A percentile compares a stretch with the other conserved stretches of the same genome.
Evolutionary conservation across 179 eudicot genomes (phyloP).

Genomic region (Spinacia oleracea): DNA sequence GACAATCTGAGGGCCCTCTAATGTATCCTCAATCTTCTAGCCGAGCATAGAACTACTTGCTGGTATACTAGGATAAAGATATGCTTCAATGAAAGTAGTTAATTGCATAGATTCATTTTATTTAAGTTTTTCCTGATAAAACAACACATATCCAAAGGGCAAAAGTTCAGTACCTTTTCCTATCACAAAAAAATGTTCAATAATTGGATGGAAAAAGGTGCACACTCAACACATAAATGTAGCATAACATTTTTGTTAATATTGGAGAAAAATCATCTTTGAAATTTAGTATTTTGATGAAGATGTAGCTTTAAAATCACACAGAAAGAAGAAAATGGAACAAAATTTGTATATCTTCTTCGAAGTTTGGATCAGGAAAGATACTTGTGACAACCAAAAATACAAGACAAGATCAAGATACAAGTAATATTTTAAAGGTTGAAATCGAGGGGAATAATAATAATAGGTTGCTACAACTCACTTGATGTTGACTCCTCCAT

Average conservation of each 20-base stretch:
- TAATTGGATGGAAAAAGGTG: neutral
- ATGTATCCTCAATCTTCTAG: neutral
- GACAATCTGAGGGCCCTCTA: neutral
- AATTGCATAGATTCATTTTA: neutral
- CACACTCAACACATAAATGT: neutral
- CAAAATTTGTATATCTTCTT: neutral
- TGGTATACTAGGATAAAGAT: neutral
- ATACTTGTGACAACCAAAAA: neutral
- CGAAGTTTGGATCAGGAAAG: neutral
- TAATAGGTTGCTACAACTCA: constrained; percentile 22
- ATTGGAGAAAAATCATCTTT: neutral
- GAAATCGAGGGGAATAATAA: neutral
- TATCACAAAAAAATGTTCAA: too few species aligned
- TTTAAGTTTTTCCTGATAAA: neutral
- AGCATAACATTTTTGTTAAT: neutral
- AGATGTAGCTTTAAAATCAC: neutral
- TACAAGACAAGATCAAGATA: neutral
- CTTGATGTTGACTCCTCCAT: constrained; percentile 88
- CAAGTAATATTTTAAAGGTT: neutral
- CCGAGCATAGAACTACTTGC: neutral
- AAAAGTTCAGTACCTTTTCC: neutral
- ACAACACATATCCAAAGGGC: neutral
- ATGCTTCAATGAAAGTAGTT: neutral
- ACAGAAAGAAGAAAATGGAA: too few species aligned
- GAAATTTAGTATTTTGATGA: neutral